Evolutionary conservation across 768 basidiomycete species (phyloP).

Genomic region (Boletellus sp.): DNA sequence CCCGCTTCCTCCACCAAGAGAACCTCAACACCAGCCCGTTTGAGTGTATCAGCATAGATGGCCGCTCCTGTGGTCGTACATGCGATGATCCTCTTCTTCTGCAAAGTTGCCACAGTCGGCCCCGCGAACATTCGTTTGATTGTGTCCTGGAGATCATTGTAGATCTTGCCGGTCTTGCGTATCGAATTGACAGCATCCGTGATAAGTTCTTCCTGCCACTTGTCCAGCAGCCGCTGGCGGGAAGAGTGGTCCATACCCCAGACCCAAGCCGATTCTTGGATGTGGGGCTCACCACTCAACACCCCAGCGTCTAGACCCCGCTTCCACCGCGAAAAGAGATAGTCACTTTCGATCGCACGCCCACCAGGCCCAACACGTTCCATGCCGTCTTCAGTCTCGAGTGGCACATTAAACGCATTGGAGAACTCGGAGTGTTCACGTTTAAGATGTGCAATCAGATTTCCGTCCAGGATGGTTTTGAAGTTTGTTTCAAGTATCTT

Average conservation of each 20-base stretch:
- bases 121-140: slow-evolving; percentile 35
- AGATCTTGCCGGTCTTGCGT: slow-evolving; percentile 27
- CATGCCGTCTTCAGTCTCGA: slow-evolving; percentile 41
- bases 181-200: slow-evolving; percentile 33
- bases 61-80: slow-evolving; percentile 72
- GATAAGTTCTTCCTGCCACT: slow-evolving; percentile 36
- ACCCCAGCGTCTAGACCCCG: slow-evolving; percentile 42
- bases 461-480: not conserved
- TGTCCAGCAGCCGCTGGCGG: slow-evolving; percentile 27
- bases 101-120: slow-evolving; percentile 33
- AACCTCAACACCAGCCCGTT: slow-evolving; percentile 42
- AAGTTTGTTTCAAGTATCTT: slow-evolving; percentile 19
- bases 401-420: slow-evolving; percentile 44
- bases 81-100: slow-evolving; percentile 53
- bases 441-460: slow-evolving; percentile 42
- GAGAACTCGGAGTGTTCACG: slow-evolving; percentile 42
- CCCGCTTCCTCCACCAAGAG: slow-evolving; percentile 71
- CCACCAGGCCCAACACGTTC: slow-evolving; percentile 41
- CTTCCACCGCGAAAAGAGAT: slow-evolving; percentile 49
- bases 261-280: slow-evolving; percentile 28
- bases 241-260: slow-evolving; percentile 36
- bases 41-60: slow-evolving; percentile 47
- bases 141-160: slow-evolving; percentile 34
- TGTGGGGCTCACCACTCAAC: slow-evolving; percentile 29
- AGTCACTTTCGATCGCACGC: slow-evolving; percentile 30